These are phyloP conservation scores for Neohortaea acidophila DNA, from an alignment of 495 filamentous ascomycete genomes.

Conservation along the genomic window DNA sequence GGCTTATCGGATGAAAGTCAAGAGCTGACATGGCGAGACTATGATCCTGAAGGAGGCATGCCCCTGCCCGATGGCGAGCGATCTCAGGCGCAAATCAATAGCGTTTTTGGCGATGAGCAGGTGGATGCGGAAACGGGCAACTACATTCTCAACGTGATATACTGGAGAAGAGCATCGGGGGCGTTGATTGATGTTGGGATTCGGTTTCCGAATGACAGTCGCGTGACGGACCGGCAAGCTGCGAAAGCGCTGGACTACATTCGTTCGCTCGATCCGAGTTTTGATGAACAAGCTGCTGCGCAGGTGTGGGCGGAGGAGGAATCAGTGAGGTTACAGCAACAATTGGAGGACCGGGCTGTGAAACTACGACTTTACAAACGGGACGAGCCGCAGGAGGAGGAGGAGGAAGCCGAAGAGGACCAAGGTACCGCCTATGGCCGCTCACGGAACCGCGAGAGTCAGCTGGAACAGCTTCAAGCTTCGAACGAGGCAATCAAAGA, in stretches of 20 bases:
- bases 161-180: slow-evolving; percentile 59
- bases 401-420: slow-evolving; percentile 1
- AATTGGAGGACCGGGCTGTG: slow-evolving; percentile 32
- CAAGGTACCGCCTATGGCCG: slow-evolving; percentile 14
- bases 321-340: slow-evolving; percentile 24
- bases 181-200: slow-evolving; percentile 44
- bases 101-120: slow-evolving; percentile 47
- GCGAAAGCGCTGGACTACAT: slow-evolving; percentile 51
- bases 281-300: slow-evolving; percentile 61
- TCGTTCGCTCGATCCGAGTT: slow-evolving; percentile 41
- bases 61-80: slow-evolving; percentile 17
- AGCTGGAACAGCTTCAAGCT: slow-evolving; percentile 33
- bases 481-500: slow-evolving; percentile 11
- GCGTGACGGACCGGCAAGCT: slow-evolving; percentile 17
- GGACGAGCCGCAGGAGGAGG: slow-evolving; percentile 18
- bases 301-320: slow-evolving; percentile 47
- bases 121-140: slow-evolving; percentile 38
- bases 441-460: slow-evolving; percentile 22
- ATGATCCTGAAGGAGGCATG: slow-evolving; percentile 17
- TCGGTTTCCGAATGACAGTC: slow-evolving; percentile 22
- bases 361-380: slow-evolving; percentile 37
- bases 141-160: slow-evolving; percentile 48
- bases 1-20: neutral
- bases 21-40: slow-evolving; percentile 16
- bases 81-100: slow-evolving; percentile 31